Evolutionary conservation across 768 basidiomycete genomes (phyloP).

Genomic region (Auriscalpium orientale): DNA sequence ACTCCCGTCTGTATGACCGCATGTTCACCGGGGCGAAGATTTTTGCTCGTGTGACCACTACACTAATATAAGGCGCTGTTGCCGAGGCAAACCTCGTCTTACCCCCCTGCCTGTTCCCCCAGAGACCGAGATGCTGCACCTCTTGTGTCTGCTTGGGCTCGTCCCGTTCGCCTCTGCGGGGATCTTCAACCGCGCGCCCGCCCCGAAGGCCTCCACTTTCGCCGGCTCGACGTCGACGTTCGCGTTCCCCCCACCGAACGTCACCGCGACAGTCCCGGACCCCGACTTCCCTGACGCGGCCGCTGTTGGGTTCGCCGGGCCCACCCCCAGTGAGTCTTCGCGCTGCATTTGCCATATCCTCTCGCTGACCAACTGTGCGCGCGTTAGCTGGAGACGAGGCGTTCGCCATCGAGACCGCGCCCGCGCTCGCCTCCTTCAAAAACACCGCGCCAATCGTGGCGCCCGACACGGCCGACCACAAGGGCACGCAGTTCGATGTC

Average conservation of each 20-base stretch:
- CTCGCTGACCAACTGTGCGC: not conserved
- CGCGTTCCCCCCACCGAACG: slow-evolving; percentile 34
- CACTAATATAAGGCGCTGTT: too few species aligned
- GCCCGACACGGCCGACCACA: slow-evolving; percentile 28
- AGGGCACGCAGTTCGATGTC: slow-evolving; percentile 33
- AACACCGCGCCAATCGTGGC: slow-evolving; percentile 35
- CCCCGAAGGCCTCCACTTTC: slow-evolving; percentile 26
- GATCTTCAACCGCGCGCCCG: not conserved
- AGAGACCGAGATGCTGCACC: not conserved
- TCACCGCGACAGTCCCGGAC: slow-evolving; percentile 23
- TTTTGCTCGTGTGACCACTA: too few species aligned
- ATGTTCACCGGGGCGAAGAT: too few species aligned
- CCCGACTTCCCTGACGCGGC: slow-evolving; percentile 34
- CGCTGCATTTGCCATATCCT: not conserved
- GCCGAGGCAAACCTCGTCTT: too few species aligned
- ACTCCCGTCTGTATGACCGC: too few species aligned
- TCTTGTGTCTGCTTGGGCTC: slow-evolving; percentile 2
- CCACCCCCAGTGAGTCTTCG: slow-evolving; percentile 36
- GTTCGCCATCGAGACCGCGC: slow-evolving; percentile 25
- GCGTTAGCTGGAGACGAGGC: slow-evolving; percentile 22
- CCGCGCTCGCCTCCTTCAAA: slow-evolving; percentile 29
- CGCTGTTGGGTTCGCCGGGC: slow-evolving; percentile 39
- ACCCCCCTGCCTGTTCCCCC: too few species aligned
- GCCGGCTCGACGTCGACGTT: slow-evolving; percentile 36
- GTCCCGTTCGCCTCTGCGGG: not conserved